Conservation (phyloP, 805 yeast species). For the Starmerella roubikii region DNA sequence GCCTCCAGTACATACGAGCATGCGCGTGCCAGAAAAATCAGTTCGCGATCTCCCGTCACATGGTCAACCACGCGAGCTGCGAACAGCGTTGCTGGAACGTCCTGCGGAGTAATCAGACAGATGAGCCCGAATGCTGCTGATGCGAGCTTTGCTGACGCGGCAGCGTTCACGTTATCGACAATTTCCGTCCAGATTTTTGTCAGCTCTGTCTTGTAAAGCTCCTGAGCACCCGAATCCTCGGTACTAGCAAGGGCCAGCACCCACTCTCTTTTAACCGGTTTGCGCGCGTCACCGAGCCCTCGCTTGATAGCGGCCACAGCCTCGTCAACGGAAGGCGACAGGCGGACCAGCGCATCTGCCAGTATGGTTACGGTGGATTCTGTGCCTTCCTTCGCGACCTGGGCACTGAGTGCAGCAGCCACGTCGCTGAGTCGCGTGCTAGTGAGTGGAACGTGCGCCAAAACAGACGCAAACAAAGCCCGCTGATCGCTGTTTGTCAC, state of each 20-base stretch:
- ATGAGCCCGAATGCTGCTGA: conserved; percentile 40
- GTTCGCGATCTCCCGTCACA: conserved; percentile 8
- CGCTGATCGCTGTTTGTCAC: conserved; percentile 56
- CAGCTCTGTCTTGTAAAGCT: conserved; percentile 16
- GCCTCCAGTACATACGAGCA: not conserved
- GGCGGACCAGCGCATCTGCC: conserved; percentile 33
- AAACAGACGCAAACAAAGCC: conserved; percentile 34
- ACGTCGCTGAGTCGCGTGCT: conserved; percentile 20
- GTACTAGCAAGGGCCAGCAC: conserved; percentile 30
- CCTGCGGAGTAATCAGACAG: conserved; percentile 16
- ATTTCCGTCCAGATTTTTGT: conserved; percentile 10
- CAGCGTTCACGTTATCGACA: conserved; percentile 11
- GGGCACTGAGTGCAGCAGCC: conserved; percentile 33
- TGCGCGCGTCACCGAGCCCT: conserved; percentile 57
- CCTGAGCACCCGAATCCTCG: conserved; percentile 17
- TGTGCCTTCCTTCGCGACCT: conserved; percentile 62
- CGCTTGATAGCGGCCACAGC: conserved; percentile 27
- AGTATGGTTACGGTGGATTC: conserved; percentile 45
- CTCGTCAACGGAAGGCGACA: conserved; percentile 15
- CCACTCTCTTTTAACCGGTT: conserved; percentile 57
- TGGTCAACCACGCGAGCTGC: conserved; percentile 16
- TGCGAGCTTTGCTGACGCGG: conserved; percentile 26
- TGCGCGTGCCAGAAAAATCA: conserved; percentile 10
- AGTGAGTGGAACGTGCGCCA: conserved; percentile 23
- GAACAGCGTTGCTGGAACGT: conserved; percentile 9